Percentiles rank a stretch among this genome's conserved stretches.
phyloP scores from a whole-genome alignment of 2,329 filamentous ascomycete species.

The Chaetomium globosum region DNA sequence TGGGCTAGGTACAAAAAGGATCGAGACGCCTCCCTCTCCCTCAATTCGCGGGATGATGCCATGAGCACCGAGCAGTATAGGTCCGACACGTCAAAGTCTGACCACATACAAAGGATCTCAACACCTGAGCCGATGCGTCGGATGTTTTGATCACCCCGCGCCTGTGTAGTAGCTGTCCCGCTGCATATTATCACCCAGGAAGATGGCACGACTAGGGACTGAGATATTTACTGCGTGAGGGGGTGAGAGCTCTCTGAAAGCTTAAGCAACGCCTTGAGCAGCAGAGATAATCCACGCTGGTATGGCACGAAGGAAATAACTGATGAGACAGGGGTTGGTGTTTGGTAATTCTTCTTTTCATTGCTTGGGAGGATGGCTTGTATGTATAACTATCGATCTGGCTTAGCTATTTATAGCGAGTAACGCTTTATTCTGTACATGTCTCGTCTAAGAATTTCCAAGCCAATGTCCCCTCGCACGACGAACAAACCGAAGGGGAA shows the following conservation, averaged over 20 bases:
- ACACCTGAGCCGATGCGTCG: slow-evolving; percentile 20
- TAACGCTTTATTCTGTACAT: neutral
- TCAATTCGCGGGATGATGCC: slow-evolving; percentile 23
- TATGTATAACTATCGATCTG: neutral
- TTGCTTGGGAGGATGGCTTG: neutral
- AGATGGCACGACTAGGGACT: neutral
- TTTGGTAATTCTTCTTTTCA: neutral
- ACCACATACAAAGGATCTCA: neutral
- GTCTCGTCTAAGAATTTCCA: neutral
- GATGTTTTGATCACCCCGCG: neutral
- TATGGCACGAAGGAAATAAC: neutral
- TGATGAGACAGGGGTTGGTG: neutral
- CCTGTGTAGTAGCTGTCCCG: neutral
- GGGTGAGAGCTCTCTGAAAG: neutral
- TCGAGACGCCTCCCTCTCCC: slow-evolving; percentile 17
- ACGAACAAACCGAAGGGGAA: neutral
- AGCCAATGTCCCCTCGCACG: neutral
- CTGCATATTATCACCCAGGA: neutral
- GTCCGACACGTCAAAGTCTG: slow-evolving; percentile 2
- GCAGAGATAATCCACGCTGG: neutral
- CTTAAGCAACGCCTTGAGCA: neutral
- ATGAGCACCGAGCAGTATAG: slow-evolving; percentile 9
- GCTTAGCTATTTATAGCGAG: neutral
- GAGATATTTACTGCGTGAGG: neutral
- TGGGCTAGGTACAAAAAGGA: slow-evolving; percentile 25